Evolutionary conservation across 2,329 filamentous ascomycete genomes (phyloP), one percentile per base, ranked within the genome.

Genomic region (Exophiala oligosperma): DNA sequence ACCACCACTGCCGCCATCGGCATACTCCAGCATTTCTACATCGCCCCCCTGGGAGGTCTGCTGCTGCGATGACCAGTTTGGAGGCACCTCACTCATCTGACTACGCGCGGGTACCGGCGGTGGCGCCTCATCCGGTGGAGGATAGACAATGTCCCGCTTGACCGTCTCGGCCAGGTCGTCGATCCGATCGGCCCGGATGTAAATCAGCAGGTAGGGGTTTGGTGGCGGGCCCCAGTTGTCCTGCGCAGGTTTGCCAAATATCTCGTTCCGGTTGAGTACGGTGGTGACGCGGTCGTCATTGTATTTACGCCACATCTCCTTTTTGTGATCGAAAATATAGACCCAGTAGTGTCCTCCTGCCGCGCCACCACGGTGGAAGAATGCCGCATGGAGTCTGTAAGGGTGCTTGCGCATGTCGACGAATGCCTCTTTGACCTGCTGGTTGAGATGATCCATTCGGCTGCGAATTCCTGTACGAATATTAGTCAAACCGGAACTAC

Each of bases 281-380:
- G 90, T 85, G 2, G 84, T 87, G 24, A 99, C 92, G 14, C 81
- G 82, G 54, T 88, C 88, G 69, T 99, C 94, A 71, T 99, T 99
- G 79, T 97, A 99, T 69, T 90, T 91, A 57, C 92, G 87, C 92
- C 94, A 99, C 21, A 92, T 79, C 37, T 86, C 77, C 48, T 85
- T 83, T 64, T 87, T 83, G 72, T 96, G 96, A 75, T 97, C 94
- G 69, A 87, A 90, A 63, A 99, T 95, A 82, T 92, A 97, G 46
- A 97, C 91, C 88, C 91, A 97, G 76, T 97, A 99, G 73, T 99
- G 94, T 0, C 94, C 94, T 47, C 87, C 87, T 46, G 80, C 82
- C 41, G 87, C 81, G 28, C 74, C 76, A 29, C 82, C 81, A 21
- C 89, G 87, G 71, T 99, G 94, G 67, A 96, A 93, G 69, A 99